Conservation (phyloP, 2,329 filamentous ascomycete species). For the Aspergillus chevalieri region DNA sequence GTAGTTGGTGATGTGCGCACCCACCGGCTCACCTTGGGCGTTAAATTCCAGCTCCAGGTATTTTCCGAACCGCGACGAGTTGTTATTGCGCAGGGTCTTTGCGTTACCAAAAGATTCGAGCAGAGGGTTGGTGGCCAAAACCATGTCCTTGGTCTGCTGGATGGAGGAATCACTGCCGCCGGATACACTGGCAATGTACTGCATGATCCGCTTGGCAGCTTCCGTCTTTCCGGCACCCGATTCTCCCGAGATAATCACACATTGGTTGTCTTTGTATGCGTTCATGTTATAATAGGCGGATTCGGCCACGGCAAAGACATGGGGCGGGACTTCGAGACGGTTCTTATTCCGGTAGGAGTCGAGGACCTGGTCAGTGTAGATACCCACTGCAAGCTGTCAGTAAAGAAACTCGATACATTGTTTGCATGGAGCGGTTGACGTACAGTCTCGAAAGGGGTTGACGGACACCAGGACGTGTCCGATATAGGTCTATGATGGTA, state of each 20-base stretch:
- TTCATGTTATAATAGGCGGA: slow-evolving; percentile 99
- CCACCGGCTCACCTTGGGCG: slow-evolving; percentile 78
- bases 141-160: slow-evolving; percentile 98
- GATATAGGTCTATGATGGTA: slow-evolving; percentile 70
- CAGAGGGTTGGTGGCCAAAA: slow-evolving; percentile 92
- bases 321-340: slow-evolving; percentile 82
- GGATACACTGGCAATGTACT: slow-evolving; percentile 97
- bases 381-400: slow-evolving; percentile 57
- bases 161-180: slow-evolving; percentile 79
- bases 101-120: slow-evolving; percentile 98
- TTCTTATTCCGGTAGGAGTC: slow-evolving; percentile 96
- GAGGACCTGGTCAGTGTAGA: slow-evolving; percentile 92
- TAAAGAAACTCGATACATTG: not conserved
- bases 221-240: slow-evolving; percentile 98
- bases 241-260: slow-evolving; percentile 98
- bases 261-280: slow-evolving; percentile 97
- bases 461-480: slow-evolving; percentile 98
- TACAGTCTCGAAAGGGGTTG: slow-evolving; percentile 89
- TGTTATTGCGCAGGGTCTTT: slow-evolving; percentile 97
- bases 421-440: slow-evolving; percentile 4
- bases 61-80: slow-evolving; percentile 96
- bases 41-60: slow-evolving; percentile 98
- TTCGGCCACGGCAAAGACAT: slow-evolving; percentile 96
- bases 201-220: slow-evolving; percentile 97
- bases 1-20: slow-evolving; percentile 97